A percentile compares a stretch with the other conserved stretches of the same genome.
phyloP scores from a whole-genome alignment of 106 monocot genomes.

The Allium sativum region DNA sequence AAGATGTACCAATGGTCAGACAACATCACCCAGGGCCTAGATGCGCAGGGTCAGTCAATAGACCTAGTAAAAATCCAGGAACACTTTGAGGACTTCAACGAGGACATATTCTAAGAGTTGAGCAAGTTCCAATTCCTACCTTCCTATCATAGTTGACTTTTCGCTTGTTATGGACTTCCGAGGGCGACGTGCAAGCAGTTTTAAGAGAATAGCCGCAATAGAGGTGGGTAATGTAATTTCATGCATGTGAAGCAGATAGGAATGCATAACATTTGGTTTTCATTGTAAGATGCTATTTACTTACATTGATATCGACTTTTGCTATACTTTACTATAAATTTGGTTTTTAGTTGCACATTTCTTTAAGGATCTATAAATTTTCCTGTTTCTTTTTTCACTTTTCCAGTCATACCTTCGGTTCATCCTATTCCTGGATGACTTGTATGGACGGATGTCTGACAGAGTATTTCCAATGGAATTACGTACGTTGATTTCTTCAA shows the following conservation, averaged over 20 bases:
- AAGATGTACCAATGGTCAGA: constrained; percentile 26
- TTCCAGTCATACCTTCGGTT: too few species aligned
- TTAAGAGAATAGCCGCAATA: constrained; percentile 70
- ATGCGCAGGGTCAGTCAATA: constrained; percentile 19
- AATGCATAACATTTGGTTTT: too few species aligned
- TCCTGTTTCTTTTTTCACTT: too few species aligned
- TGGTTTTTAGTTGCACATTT: too few species aligned
- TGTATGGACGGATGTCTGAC: too few species aligned
- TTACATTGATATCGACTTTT: too few species aligned
- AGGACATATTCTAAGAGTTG: constrained; percentile 63
- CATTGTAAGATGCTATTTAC: too few species aligned
- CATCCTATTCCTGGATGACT: too few species aligned
- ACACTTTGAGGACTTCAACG: constrained; percentile 46
- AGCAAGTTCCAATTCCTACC: constrained; percentile 57
- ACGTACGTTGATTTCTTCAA: too few species aligned
- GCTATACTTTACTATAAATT: too few species aligned
- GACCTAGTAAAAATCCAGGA: constrained; percentile 22
- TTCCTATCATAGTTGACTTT: constrained; percentile 64
- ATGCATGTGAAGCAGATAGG: constrained; percentile 81
- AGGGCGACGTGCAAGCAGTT: constrained; percentile 66
- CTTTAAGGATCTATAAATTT: too few species aligned
- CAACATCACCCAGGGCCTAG: constrained; percentile 15
- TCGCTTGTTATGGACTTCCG: constrained; percentile 61
- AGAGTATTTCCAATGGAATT: too few species aligned
- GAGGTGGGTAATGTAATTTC: constrained; percentile 71